These are phyloP conservation scores for Centrapalus pauciflorus DNA, from an alignment of 129 eudicot species.

Conservation along the genomic window DNA sequence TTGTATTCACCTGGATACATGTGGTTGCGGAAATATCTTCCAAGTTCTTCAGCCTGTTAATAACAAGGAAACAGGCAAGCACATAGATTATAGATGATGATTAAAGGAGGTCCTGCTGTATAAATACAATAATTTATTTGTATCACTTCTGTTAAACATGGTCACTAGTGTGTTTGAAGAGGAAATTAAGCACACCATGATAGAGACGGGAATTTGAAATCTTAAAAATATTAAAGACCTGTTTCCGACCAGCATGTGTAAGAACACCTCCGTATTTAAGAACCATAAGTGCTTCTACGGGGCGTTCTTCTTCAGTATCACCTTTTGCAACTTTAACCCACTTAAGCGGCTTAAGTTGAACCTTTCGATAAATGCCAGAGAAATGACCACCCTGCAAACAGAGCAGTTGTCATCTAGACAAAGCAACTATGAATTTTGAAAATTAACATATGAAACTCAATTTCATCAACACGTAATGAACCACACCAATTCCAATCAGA, in stretches of 20 bases:
- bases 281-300: constrained; percentile 94
- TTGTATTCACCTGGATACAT: constrained; percentile 83
- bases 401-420: constrained; percentile 1
- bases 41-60: constrained; percentile 97
- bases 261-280: constrained; percentile 97
- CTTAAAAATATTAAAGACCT: constrained; percentile 44
- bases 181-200: background rate
- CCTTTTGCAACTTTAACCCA: constrained; percentile 87
- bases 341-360: constrained; percentile 90
- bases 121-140: background rate
- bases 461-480: background rate
- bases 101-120: background rate
- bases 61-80: constrained; percentile 8
- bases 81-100: background rate
- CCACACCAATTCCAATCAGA: background rate
- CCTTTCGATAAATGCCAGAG: constrained; percentile 96
- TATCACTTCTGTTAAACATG: background rate
- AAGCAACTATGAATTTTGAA: background rate
- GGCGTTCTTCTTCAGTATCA: constrained; percentile 91
- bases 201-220: background rate
- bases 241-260: constrained; percentile 98
- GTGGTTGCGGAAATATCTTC: constrained; percentile 90
- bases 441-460: background rate
- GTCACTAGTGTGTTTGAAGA: background rate
- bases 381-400: constrained; percentile 94